Evolutionary conservation across 2,329 filamentous ascomycete species (phyloP).

Genomic region (Sporothrix mexicana): DNA sequence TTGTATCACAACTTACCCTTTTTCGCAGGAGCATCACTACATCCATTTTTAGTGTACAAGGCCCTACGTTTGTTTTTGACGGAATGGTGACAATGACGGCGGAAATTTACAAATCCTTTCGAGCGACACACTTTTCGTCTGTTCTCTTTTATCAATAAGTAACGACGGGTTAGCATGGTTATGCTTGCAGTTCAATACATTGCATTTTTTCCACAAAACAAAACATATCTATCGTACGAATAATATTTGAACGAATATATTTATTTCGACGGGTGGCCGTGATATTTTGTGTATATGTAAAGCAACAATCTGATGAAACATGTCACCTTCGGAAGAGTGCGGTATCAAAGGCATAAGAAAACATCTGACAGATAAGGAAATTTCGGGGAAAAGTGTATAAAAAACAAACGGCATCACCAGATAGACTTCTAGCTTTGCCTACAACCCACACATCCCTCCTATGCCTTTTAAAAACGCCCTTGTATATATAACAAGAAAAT

Average conservation of each 20-base stretch:
- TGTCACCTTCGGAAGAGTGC: conserved; percentile 9
- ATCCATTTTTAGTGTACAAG: too few species aligned
- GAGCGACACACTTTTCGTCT: background rate
- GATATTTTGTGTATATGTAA: conserved; percentile 1
- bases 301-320: background rate
- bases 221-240: background rate
- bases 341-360: conserved; percentile 11
- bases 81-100: too few species aligned
- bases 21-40: too few species aligned
- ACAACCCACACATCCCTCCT: background rate
- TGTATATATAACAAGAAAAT: background rate
- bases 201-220: background rate
- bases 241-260: background rate
- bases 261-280: conserved; percentile 4
- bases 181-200: background rate
- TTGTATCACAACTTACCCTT: too few species aligned
- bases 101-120: too few species aligned
- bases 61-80: too few species aligned
- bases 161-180: background rate
- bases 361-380: background rate
- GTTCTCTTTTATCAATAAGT: background rate
- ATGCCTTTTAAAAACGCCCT: conserved; percentile 19
- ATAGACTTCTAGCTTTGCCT: background rate
- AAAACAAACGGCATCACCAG: conserved; percentile 5
- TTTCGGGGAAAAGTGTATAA: background rate